These are phyloP conservation scores for Candida incommunis DNA, from an alignment of 805 yeast species.

Conservation along the genomic window DNA sequence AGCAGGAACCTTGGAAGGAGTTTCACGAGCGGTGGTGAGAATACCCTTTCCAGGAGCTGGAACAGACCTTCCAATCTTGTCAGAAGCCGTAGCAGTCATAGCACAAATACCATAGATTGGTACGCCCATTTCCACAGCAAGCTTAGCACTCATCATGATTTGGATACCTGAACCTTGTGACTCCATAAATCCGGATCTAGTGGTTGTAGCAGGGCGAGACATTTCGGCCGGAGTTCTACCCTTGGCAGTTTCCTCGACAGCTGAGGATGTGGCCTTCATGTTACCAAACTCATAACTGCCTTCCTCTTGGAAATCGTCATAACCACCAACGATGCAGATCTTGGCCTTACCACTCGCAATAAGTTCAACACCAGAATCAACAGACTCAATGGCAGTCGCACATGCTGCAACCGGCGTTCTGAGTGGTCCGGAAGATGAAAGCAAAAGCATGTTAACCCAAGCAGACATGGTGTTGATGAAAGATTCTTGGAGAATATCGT, in stretches of 20 bases:
- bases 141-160: conserved; percentile 85
- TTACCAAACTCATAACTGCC: conserved; percentile 96
- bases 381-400: conserved; percentile 97
- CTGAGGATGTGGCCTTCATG: conserved; percentile 96
- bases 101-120: conserved; percentile 95
- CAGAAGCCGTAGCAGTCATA: conserved; percentile 91
- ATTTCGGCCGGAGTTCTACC: conserved; percentile 98
- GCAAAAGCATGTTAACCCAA: conserved; percentile 96
- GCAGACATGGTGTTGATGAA: conserved; percentile 99
- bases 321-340: conserved; percentile 96
- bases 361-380: conserved; percentile 91
- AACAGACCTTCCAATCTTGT: conserved; percentile 95
- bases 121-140: conserved; percentile 96
- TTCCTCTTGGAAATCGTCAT: conserved; percentile 98
- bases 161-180: conserved; percentile 99
- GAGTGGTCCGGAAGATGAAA: conserved; percentile 96
- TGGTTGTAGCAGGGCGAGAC: conserved; percentile 96
- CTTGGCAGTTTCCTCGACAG: conserved; percentile 73
- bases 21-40: conserved; percentile 93
- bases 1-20: conserved; percentile 68
- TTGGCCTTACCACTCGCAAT: conserved; percentile 89
- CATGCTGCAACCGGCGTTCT: conserved; percentile 99
- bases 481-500: conserved; percentile 94
- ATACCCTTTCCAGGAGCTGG: conserved; percentile 99
- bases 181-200: conserved; percentile 98